These are phyloP conservation scores for Coprinopsis marcescibilis DNA, from an alignment of 768 basidiomycete species.

Conservation along the genomic window DNA sequence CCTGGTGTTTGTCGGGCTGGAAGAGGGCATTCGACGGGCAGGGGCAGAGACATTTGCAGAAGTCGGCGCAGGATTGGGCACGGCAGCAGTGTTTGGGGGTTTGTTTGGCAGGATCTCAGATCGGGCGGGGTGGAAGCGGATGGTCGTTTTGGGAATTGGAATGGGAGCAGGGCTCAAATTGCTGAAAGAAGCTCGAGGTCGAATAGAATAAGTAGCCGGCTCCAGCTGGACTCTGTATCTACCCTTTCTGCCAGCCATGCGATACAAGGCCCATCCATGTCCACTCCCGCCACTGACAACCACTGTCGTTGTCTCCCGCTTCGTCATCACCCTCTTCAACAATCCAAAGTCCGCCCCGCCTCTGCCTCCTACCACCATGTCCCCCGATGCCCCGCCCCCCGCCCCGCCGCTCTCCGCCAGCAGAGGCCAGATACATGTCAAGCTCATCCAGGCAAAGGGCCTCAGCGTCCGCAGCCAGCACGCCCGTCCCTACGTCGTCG, in stretches of 20 bases:
- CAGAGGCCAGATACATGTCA: constrained; percentile 85
- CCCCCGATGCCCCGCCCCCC: constrained; percentile 19
- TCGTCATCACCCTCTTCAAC: background rate
- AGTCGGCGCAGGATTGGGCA: constrained; percentile 61
- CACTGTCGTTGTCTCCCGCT: background rate
- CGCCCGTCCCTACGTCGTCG: constrained; percentile 88
- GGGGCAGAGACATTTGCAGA: constrained; percentile 38
- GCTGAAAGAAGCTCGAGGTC: constrained; percentile 33
- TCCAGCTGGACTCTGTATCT: constrained; percentile 18
- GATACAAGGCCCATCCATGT: constrained; percentile 26
- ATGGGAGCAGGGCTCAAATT: constrained; percentile 50
- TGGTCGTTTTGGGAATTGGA: constrained; percentile 48
- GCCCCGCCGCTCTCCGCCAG: constrained; percentile 32
- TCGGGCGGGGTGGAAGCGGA: constrained; percentile 50
- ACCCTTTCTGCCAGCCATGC: constrained; percentile 27
- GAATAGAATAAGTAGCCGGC: constrained; percentile 16
- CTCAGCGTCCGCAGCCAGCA: constrained; percentile 65
- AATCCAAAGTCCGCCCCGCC: no score
- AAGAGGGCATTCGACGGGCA: constrained; percentile 31
- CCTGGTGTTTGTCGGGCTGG: constrained; percentile 38
- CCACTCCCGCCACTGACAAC: constrained; percentile 18
- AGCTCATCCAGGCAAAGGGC: constrained; percentile 85
- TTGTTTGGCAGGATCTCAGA: constrained; percentile 32
- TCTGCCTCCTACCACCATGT: constrained; percentile 30
- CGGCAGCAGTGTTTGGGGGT: constrained; percentile 45